phyloP scores from a whole-genome alignment of 2,329 filamentous ascomycete genomes.

The Aspergillus thermomutatus region DNA sequence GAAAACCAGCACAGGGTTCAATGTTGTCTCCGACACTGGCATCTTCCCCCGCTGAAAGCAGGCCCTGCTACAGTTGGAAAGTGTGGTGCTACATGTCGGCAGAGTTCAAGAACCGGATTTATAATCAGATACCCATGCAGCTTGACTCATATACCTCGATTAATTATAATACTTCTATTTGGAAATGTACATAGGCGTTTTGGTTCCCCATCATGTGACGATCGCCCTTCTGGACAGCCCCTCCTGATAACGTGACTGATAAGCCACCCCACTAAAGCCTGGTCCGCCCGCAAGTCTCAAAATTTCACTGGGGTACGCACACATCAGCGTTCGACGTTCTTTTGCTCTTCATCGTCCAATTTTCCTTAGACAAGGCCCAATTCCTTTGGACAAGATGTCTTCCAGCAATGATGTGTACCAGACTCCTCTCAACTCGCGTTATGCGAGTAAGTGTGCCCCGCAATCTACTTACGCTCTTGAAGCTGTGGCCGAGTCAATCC shows the following conservation, averaged over 20 bases:
- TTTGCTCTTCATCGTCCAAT: slow-evolving; percentile 17
- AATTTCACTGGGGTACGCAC: slow-evolving; percentile 26
- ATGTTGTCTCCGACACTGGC: slow-evolving; percentile 1
- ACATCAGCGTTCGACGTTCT: slow-evolving; percentile 11
- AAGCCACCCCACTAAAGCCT: slow-evolving; percentile 31
- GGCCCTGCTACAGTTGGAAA: background rate
- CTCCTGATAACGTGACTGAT: slow-evolving; percentile 37
- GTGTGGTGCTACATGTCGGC: background rate
- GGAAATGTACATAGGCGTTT: background rate
- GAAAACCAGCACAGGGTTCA: slow-evolving; percentile 2
- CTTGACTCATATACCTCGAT: background rate
- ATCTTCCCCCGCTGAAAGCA: slow-evolving; percentile 1
- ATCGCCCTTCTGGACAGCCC: slow-evolving; percentile 4
- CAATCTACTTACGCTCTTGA: slow-evolving; percentile 2
- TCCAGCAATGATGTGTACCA: slow-evolving; percentile 56
- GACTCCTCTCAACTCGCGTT: slow-evolving; percentile 68
- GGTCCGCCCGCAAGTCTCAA: slow-evolving; percentile 20
- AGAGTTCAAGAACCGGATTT: background rate
- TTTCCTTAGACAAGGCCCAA: slow-evolving; percentile 15
- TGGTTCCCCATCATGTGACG: background rate
- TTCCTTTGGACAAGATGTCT: slow-evolving; percentile 31
- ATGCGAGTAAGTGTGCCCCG: slow-evolving; percentile 55
- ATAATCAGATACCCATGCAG: background rate
- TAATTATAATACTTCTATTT: background rate
- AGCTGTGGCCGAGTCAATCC: background rate